phyloP scores from a whole-genome alignment of 306 rosid species.

The Sphenostylis stenocarpa region DNA sequence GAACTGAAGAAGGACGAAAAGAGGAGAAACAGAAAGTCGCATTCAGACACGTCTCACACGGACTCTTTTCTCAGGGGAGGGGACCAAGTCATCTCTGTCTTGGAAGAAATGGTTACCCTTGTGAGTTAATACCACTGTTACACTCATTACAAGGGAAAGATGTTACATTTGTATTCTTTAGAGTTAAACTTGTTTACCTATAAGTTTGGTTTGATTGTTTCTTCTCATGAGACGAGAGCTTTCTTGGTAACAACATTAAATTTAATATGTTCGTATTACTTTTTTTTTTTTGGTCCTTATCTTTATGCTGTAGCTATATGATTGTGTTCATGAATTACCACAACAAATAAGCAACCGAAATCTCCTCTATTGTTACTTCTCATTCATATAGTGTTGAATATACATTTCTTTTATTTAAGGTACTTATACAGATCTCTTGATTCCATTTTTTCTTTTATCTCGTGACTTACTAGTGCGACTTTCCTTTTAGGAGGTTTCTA shows the following conservation, averaged over 20 bases:
- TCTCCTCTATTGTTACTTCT: neutral
- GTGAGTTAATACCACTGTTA: slow-evolving; percentile 37
- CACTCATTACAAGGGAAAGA: no score
- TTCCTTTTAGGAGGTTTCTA: neutral
- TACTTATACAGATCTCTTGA: neutral
- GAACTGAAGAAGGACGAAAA: slow-evolving; percentile 30
- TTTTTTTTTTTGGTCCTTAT: no score
- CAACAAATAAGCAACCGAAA: neutral
- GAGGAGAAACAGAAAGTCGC: slow-evolving; percentile 23
- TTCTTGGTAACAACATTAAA: no score
- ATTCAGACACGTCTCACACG: slow-evolving; percentile 32
- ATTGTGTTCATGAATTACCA: no score
- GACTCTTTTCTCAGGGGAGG: slow-evolving; percentile 84
- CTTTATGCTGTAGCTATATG: no score
- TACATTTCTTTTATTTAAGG: neutral
- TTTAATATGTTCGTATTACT: no score
- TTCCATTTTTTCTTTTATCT: neutral
- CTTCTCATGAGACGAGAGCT: no score
- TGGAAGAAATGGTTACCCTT: slow-evolving; percentile 70
- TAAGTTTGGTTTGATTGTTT: no score
- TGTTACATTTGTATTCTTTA: neutral
- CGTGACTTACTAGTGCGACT: neutral
- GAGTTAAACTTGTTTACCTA: neutral
- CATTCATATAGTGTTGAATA: neutral
- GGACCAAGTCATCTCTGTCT: slow-evolving; percentile 90